These are phyloP conservation scores for Triangularia verruculosa DNA, from an alignment of 2,329 filamentous ascomycete species.

Conservation along the genomic window DNA sequence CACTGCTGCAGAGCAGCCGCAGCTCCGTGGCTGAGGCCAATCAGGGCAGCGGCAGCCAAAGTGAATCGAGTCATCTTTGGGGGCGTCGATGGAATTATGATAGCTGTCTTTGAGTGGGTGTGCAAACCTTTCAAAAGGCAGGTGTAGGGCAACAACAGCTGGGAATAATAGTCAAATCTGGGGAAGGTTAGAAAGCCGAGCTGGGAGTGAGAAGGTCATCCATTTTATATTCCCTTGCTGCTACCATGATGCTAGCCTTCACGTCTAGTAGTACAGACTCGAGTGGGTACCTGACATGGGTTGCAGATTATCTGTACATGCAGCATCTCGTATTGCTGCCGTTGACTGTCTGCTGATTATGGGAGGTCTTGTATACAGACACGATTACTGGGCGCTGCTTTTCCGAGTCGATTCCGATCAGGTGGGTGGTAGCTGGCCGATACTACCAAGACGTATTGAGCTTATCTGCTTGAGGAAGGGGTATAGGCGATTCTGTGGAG, in stretches of 20 bases:
- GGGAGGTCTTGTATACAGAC: neutral
- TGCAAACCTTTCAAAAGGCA: neutral
- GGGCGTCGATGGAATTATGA: neutral
- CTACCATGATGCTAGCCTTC: neutral
- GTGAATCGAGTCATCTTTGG: conserved; percentile 21
- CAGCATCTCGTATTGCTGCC: conserved; percentile 1
- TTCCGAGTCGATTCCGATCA: neutral
- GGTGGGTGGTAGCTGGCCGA: neutral
- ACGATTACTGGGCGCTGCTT: neutral
- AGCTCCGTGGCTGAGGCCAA: conserved; percentile 17
- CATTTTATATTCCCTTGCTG: neutral
- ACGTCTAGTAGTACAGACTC: neutral
- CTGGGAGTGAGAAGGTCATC: neutral
- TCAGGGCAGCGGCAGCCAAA: conserved; percentile 16
- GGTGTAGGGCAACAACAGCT: neutral
- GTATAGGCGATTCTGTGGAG: neutral
- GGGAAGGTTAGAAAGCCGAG: neutral
- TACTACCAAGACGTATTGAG: neutral
- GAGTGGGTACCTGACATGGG: neutral
- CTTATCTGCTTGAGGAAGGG: neutral
- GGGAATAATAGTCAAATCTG: neutral
- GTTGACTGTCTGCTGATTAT: neutral
- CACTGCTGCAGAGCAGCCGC: conserved; percentile 23
- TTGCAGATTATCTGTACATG: neutral
- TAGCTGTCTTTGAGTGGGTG: neutral